These are phyloP conservation scores for Collybiopsis confluens DNA, from an alignment of 768 basidiomycete genomes.

Conservation along the genomic window DNA sequence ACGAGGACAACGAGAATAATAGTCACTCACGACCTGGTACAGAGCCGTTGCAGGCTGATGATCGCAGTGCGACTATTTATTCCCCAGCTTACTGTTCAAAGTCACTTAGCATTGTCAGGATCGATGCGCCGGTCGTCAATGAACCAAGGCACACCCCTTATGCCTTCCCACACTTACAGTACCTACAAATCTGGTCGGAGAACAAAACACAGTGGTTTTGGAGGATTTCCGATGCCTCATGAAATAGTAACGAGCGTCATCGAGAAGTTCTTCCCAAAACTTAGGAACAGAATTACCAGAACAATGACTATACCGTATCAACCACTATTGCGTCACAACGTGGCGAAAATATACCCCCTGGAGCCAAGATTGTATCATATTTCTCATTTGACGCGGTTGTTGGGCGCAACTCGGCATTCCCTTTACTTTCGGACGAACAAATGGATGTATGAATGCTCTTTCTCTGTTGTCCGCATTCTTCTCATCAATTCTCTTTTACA, in stretches of 20 bases:
- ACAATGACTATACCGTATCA: constrained; percentile 76
- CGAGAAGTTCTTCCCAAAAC: constrained; percentile 55
- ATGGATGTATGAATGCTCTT: constrained; percentile 40
- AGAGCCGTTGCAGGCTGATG: constrained; percentile 10
- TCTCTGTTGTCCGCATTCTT: not conserved
- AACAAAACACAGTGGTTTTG: constrained; percentile 48
- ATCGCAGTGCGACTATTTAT: constrained; percentile 12
- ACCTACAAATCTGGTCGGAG: constrained; percentile 16
- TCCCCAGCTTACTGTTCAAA: not conserved
- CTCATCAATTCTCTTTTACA: not conserved
- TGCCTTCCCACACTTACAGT: constrained; percentile 16
- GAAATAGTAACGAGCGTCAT: constrained; percentile 48
- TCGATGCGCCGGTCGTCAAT: constrained; percentile 16
- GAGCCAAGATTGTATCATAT: constrained; percentile 65
- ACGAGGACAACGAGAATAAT: constrained; percentile 5
- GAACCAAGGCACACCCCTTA: constrained; percentile 16
- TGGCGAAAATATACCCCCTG: constrained; percentile 28
- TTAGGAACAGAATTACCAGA: constrained; percentile 53
- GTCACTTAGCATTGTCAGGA: constrained; percentile 11
- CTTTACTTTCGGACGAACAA: constrained; percentile 70
- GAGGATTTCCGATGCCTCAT: constrained; percentile 74
- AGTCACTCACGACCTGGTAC: not conserved
- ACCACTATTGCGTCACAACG: constrained; percentile 50
- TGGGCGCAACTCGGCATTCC: constrained; percentile 77
- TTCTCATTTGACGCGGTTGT: constrained; percentile 82